Percentiles rank a stretch among this genome's conserved stretches.
These are phyloP conservation scores for Rubia yunnanensis DNA, from an alignment of 257 asterid genomes.

Conservation along the genomic window DNA sequence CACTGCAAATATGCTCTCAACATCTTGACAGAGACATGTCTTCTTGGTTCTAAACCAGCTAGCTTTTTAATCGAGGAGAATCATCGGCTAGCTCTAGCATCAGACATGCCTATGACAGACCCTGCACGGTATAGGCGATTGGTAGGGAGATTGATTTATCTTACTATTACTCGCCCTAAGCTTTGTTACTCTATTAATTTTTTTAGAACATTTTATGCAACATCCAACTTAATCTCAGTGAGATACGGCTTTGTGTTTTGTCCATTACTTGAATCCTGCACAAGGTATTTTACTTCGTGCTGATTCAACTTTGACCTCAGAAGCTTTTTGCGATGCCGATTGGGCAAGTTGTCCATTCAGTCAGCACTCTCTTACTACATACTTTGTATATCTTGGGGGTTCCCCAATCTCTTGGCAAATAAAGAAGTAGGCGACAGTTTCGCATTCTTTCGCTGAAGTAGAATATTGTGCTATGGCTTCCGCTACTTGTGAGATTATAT, in stretches of 20 bases:
- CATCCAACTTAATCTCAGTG: background rate
- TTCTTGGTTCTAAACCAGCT: background rate
- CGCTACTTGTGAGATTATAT: too few relatives aligned
- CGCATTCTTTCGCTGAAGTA: too few relatives aligned
- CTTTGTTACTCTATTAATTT: too few relatives aligned
- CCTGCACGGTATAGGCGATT: background rate
- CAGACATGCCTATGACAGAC: background rate
- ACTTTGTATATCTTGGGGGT: background rate
- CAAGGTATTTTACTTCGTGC: background rate
- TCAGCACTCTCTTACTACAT: background rate
- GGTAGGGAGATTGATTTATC: background rate
- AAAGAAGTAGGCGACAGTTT: background rate
- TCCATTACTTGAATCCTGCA: slow-evolving; percentile 4
- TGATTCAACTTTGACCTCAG: background rate
- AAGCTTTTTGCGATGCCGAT: slow-evolving; percentile 1
- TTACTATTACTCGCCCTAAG: background rate
- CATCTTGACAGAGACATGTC: background rate
- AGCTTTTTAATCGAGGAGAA: background rate
- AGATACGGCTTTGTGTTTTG: background rate
- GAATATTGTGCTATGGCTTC: too few relatives aligned
- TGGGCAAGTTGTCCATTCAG: slow-evolving; percentile 10
- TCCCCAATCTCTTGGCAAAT: background rate
- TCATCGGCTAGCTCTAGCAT: background rate
- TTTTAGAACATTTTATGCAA: background rate
- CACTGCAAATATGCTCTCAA: background rate